Conservation (phyloP, 306 rosid species). For the Quercus parvula region DNA sequence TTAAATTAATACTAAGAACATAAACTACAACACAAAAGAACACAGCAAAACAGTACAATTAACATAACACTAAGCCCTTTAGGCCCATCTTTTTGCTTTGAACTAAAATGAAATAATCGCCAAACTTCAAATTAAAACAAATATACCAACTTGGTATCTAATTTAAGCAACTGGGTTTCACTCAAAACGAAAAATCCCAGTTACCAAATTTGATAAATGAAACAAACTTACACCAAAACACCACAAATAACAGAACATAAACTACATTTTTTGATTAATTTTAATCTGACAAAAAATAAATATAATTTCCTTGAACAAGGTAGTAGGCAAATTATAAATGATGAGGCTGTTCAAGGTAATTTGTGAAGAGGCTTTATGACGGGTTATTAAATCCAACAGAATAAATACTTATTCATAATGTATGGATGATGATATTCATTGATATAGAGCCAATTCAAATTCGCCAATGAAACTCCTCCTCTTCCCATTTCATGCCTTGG, state of each 20-base stretch:
- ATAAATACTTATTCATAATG: too few species aligned
- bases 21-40: neutral
- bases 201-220: neutral
- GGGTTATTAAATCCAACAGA: neutral
- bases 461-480: too few species aligned
- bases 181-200: neutral
- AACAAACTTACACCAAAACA: neutral
- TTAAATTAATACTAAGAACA: neutral
- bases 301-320: slow-evolving; percentile 1
- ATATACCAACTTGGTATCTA: too few species aligned
- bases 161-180: neutral
- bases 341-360: neutral
- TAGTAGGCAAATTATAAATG: slow-evolving; percentile 10
- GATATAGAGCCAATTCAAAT: too few species aligned
- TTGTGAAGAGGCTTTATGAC: neutral
- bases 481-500: too few species aligned
- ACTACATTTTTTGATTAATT: neutral
- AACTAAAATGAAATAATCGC: neutral
- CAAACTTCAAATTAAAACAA: too few species aligned
- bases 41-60: too few species aligned
- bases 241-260: neutral
- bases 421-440: too few species aligned
- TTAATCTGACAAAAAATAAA: too few species aligned
- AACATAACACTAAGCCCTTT: neutral
- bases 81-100: neutral